These are phyloP conservation scores for Scutellaria barbata DNA, from an alignment of 257 asterid genomes.

Conservation along the genomic window DNA sequence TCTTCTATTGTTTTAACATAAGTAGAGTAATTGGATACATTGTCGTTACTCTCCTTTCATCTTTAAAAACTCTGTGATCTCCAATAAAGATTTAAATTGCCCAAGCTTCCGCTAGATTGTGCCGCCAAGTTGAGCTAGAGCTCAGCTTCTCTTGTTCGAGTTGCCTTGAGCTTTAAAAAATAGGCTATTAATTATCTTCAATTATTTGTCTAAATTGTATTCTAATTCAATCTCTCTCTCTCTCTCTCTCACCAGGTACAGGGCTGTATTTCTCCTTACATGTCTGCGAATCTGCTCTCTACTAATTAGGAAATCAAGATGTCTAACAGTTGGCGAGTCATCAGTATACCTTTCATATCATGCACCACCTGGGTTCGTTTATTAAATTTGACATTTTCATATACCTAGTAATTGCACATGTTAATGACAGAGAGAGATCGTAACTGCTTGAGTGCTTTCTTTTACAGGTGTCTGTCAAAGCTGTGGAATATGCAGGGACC, in stretches of 20 bases:
- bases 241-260: slow-evolving; percentile 59
- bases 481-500: neutral
- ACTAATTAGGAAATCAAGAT: slow-evolving; percentile 44
- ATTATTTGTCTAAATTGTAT: neutral
- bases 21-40: too few relatives aligned
- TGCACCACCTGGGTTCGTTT: slow-evolving; percentile 3
- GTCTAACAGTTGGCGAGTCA: slow-evolving; percentile 11
- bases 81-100: too few relatives aligned
- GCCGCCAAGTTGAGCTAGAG: too few relatives aligned
- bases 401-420: neutral
- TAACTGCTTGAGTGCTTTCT: neutral
- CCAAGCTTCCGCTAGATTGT: too few relatives aligned
- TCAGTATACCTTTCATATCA: slow-evolving; percentile 16
- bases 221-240: slow-evolving; percentile 24
- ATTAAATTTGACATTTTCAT: neutral
- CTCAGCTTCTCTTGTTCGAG: too few relatives aligned
- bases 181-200: neutral
- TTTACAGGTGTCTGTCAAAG: neutral
- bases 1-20: too few relatives aligned
- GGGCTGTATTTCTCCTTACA: slow-evolving; percentile 85
- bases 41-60: too few relatives aligned
- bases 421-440: neutral
- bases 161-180: too few relatives aligned
- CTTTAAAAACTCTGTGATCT: too few relatives aligned
- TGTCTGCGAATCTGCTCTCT: slow-evolving; percentile 73